Evolutionary conservation across 1,284 basidiomycete species (phyloP), one percentile per base, ranked within the genome.

Genomic region (Ustilago hordei): DNA sequence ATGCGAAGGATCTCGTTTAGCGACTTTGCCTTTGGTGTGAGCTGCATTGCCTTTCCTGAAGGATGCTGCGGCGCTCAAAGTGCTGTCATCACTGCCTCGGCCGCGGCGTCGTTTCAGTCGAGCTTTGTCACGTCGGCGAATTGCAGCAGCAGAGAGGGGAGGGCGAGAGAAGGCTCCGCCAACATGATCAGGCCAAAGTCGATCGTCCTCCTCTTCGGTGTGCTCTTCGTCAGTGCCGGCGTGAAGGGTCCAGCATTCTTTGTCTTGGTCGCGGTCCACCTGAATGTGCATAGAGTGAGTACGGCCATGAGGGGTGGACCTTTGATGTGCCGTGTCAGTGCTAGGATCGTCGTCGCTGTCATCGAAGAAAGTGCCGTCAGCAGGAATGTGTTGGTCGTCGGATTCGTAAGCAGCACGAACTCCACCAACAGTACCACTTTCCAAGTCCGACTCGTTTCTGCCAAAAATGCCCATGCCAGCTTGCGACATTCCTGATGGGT

Each of bases 101-200:
- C 55, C 59, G 15, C 75, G 69, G 23, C 66, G 75, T 19, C 75
- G 69, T 39, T 77, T 73, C 39, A 64, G 13, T 0, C 39, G 48
- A 2, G 60, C 60, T 50, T 76, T 72, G 47, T 65, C 61, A 31
- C 69, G 64, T 31, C 53, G 41, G 28, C 66, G 69, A 54, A 50
- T 23, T 13, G 62, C 45, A 23, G 17, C 63, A 48, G 17, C 50
- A 12, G 55, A 36, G 0, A 61, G 32, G 15, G 54, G 57, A n/a
- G 70, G 78, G 17, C 80, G 75, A 34, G 72, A 74, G 56, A 69
- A 80, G 23, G 80, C 81, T 13, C 80, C 81, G 8, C 72, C 81
- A 17, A 80, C 78, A 43, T 61, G 69, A 13, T 81, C 75, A 9
- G 75, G 75, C 75, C 75, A 78, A 7, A 70, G 45, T 15, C 41